Base-by-base conservation (phyloP, 176 grass and related monocot genomes). In the Otatea glauca region DNA sequence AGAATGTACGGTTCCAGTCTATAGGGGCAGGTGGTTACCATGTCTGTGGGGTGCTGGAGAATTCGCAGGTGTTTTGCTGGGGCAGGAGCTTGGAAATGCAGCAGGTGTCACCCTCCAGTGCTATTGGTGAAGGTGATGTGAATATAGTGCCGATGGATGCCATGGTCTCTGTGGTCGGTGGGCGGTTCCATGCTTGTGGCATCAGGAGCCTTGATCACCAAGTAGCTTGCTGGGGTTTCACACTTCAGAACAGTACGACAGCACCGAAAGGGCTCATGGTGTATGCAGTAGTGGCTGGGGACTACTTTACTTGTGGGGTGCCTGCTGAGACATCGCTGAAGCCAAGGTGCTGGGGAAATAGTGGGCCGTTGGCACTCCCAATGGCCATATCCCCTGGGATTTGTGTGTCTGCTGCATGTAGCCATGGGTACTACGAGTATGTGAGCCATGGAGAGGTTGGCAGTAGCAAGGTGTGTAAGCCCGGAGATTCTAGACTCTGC, bases 221-320 rank as follows among this genome's bases (percentile, higher is more conserved):
- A 78, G 89, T 94, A 54, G 88, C 89, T 74, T 98, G 96, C 86
- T 98, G 96, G 96, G 96, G 96, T 11, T 98, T 98, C 80, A 81
- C 79, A 2, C 93, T 98, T 81, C 93, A 86, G 80, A 95, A 98
- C 65, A 93, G 91, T 9, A 87, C 94, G 0, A 66, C 86, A 0
- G 87, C 93, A 64, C 96, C 96, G 7, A 94, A 82, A 67, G 88
- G 89, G 48, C 66, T 89, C 51, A 93, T 78, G 74, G 77, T 98
- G 69, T 93, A 95, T 84, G 86, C 85, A 45, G 87, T 98, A 74
- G 88, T 89, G 10, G 93, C 96, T 32, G 96, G 96, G 9, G 96
- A 98, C 70, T 98, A 98, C 92, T 98, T 98, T 58, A 93, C 96
- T 1, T 98, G 96, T 35, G 96, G 96, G 23, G 87, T 98, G 48